phyloP scores from a whole-genome alignment of 805 yeast species.

The Cyberlindnera xylosilytica region DNA sequence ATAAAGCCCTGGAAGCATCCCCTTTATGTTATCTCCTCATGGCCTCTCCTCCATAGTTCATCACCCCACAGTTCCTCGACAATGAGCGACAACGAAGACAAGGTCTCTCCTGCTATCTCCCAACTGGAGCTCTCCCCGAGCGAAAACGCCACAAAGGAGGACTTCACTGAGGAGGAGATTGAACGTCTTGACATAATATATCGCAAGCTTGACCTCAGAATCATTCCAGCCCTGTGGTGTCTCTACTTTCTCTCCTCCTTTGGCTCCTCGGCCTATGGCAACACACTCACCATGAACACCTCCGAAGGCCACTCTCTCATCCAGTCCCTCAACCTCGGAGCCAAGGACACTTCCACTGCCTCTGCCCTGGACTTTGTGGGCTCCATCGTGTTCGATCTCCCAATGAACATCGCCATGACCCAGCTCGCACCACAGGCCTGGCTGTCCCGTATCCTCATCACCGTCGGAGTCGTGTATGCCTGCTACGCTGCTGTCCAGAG shows the following conservation, averaged over 20 bases:
- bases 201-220: constrained; percentile 61
- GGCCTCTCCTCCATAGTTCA: no score
- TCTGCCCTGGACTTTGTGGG: constrained; percentile 82
- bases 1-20: no score
- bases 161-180: constrained; percentile 27
- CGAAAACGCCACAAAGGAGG: neutral
- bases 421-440: constrained; percentile 78
- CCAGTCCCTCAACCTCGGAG: constrained; percentile 46
- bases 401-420: constrained; percentile 87
- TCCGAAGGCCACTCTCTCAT: constrained; percentile 57
- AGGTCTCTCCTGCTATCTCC: constrained; percentile 8
- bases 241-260: constrained; percentile 76
- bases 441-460: constrained; percentile 72
- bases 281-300: constrained; percentile 74
- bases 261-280: constrained; percentile 75
- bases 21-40: no score
- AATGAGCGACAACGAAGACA: constrained; percentile 16
- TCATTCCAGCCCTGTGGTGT: constrained; percentile 81
- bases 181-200: constrained; percentile 51
- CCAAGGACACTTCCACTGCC: constrained; percentile 66
- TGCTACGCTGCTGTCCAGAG: constrained; percentile 63
- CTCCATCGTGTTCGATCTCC: constrained; percentile 79
- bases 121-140: neutral
- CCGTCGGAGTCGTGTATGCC: constrained; percentile 74
- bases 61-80: no score